Conservation (phyloP, 2,329 filamentous ascomycete genomes). For the Cyclaneusma minus region DNA sequence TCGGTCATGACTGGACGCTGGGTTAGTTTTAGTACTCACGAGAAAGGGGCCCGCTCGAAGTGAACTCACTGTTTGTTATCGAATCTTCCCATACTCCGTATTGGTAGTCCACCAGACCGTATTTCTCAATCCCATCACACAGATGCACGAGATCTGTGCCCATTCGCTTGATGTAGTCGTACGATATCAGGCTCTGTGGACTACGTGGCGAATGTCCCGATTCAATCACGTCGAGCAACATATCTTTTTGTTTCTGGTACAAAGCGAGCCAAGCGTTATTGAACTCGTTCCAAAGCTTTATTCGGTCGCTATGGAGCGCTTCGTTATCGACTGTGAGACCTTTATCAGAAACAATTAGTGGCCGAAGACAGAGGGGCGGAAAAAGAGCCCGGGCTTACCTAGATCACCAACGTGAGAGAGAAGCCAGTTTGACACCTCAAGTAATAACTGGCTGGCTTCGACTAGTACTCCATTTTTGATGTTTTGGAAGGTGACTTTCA, state of each 20-base stretch:
- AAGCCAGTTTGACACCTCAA: conserved; percentile 51
- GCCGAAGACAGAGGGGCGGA: conserved; percentile 6
- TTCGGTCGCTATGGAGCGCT: conserved; percentile 55
- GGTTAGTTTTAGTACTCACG: neutral
- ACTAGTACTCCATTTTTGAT: conserved; percentile 42
- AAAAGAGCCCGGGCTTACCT: conserved; percentile 33
- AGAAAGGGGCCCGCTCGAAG: neutral
- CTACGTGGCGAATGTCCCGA: conserved; percentile 41
- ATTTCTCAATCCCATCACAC: conserved; percentile 74
- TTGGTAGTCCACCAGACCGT: conserved; percentile 94
- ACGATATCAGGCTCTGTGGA: conserved; percentile 47
- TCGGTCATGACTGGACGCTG: conserved; percentile 28
- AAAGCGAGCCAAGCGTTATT: conserved; percentile 82
- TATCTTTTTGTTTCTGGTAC: conserved; percentile 69
- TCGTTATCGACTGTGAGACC: conserved; percentile 76
- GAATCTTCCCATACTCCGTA: conserved; percentile 94
- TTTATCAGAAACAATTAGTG: conserved; percentile 28
- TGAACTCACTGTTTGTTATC: conserved; percentile 61
- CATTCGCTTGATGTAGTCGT: conserved; percentile 59
- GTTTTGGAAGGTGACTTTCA: conserved; percentile 46
- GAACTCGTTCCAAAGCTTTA: conserved; percentile 86
- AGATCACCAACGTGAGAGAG: conserved; percentile 48
- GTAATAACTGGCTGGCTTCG: conserved; percentile 40
- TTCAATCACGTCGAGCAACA: conserved; percentile 43
- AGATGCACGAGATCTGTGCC: conserved; percentile 68